phyloP scores from a whole-genome alignment of 352 stramenopile species.

The Phytophthora meadii region DNA sequence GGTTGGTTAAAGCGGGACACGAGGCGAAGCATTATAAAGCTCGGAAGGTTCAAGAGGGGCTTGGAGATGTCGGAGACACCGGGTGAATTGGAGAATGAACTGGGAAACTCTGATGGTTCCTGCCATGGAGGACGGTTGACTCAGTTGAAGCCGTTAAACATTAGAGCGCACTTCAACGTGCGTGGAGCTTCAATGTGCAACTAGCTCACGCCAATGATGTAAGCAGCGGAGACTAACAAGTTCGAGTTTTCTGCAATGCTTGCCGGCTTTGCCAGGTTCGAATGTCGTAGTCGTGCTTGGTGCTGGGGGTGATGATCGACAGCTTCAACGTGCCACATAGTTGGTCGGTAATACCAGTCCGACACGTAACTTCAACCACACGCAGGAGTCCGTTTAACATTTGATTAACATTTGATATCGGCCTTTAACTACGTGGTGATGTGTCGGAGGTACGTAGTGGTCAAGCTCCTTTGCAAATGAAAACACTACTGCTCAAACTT shows the following conservation, averaged over 20 bases:
- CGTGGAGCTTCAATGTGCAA: conserved; percentile 26
- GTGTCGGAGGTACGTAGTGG: too few relatives aligned
- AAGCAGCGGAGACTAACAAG: conserved; percentile 5
- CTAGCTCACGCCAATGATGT: conserved; percentile 10
- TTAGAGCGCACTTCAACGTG: conserved; percentile 22
- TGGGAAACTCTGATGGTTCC: background rate
- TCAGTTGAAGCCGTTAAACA: background rate
- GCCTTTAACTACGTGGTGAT: background rate
- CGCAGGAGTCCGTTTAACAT: conserved; percentile 13
- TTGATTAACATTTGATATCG: conserved; percentile 8
- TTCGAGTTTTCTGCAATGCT: conserved; percentile 1
- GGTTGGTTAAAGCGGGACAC: conserved; percentile 36
- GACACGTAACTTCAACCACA: conserved; percentile 24
- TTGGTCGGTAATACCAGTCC: conserved; percentile 16
- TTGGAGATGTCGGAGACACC: conserved; percentile 19
- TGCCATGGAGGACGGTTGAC: too few relatives aligned
- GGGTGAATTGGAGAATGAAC: conserved; percentile 29
- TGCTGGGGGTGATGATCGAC: background rate
- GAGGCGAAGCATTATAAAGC: conserved; percentile 30
- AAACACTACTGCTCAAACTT: conserved; percentile 19
- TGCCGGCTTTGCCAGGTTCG: background rate
- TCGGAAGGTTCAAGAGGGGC: conserved; percentile 8
- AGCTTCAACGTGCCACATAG: conserved; percentile 29
- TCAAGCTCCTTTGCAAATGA: too few relatives aligned
- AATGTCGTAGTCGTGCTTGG: too few relatives aligned